A percentile compares a stretch with the other conserved stretches of the same genome.
phyloP scores from a whole-genome alignment of 495 filamentous ascomycete species.

The Haplographium delicatum region DNA sequence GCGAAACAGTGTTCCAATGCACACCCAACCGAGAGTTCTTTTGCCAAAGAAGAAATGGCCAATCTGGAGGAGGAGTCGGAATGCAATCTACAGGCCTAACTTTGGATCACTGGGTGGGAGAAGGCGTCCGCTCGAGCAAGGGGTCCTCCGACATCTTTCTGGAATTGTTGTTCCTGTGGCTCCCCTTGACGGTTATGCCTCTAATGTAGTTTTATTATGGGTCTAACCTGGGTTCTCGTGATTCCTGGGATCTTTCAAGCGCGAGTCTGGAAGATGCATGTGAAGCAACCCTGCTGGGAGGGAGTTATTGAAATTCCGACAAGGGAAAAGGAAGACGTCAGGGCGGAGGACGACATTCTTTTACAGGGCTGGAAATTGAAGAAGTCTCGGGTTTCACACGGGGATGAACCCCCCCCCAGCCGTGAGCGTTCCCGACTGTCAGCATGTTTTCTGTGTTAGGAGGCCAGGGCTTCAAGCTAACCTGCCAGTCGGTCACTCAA shows the following conservation, averaged over 20 bases:
- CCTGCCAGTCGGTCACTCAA: neutral
- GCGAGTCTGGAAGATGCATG: slow-evolving; percentile 15
- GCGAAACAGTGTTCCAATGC: neutral
- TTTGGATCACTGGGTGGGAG: too few species aligned
- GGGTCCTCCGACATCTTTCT: slow-evolving; percentile 10
- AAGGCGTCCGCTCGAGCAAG: neutral
- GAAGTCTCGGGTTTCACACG: slow-evolving; percentile 8
- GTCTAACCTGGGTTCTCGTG: slow-evolving; percentile 21
- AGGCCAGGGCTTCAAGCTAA: too few species aligned
- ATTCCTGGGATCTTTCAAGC: slow-evolving; percentile 16
- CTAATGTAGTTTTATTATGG: slow-evolving; percentile 1
- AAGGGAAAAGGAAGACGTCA: slow-evolving; percentile 2
- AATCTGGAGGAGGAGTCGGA: too few species aligned
- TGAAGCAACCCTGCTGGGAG: slow-evolving; percentile 11
- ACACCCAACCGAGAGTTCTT: neutral
- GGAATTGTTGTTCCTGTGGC: slow-evolving; percentile 12
- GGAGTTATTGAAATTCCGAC: slow-evolving; percentile 7
- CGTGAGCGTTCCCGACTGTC: too few species aligned
- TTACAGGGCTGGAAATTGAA: slow-evolving; percentile 17
- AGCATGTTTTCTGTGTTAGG: too few species aligned
- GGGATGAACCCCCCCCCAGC: slow-evolving; percentile 3
- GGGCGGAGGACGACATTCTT: neutral
- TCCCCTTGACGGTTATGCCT: slow-evolving; percentile 1
- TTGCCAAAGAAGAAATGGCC: neutral
- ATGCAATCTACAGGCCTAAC: too few species aligned